Percentiles rank a stretch among this genome's conserved stretches.
Evolutionary conservation across 306 rosid genomes (phyloP).

Genomic region (Castanopsis chinensis): DNA sequence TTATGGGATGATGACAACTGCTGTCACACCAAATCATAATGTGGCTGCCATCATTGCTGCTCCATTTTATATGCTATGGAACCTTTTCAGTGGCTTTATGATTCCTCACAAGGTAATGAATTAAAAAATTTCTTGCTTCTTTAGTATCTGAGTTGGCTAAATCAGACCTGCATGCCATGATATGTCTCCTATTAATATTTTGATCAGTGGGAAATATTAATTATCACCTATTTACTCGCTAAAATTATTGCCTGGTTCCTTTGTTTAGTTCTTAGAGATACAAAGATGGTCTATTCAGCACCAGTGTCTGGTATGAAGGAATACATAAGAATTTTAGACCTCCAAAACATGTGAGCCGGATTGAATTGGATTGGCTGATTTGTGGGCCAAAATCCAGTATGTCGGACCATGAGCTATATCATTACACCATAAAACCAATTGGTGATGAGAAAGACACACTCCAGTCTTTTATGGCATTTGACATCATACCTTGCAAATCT

Average conservation of each 20-base stretch:
- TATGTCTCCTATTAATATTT: background rate
- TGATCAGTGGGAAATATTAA: background rate
- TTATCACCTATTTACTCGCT: background rate
- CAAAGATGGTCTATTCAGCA: background rate
- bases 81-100: slow-evolving; percentile 99
- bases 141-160: slow-evolving; percentile 6
- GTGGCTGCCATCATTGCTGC: slow-evolving; percentile 92
- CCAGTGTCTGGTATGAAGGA: background rate
- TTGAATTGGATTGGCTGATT: background rate
- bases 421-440: too few relatives aligned
- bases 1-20: slow-evolving; percentile 99
- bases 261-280: background rate
- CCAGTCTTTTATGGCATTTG: too few relatives aligned
- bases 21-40: slow-evolving; percentile 93
- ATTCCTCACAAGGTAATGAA: slow-evolving; percentile 89
- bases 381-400: background rate
- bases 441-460: too few relatives aligned
- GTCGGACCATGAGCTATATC: too few relatives aligned
- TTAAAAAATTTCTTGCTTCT: slow-evolving; percentile 15
- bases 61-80: slow-evolving; percentile 98
- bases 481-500: too few relatives aligned
- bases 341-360: background rate
- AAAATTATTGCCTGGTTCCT: background rate
- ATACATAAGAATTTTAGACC: background rate
- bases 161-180: background rate